These are phyloP conservation scores for Grosmannia huntii DNA, from an alignment of 2,329 filamentous ascomycete genomes.

Conservation along the genomic window DNA sequence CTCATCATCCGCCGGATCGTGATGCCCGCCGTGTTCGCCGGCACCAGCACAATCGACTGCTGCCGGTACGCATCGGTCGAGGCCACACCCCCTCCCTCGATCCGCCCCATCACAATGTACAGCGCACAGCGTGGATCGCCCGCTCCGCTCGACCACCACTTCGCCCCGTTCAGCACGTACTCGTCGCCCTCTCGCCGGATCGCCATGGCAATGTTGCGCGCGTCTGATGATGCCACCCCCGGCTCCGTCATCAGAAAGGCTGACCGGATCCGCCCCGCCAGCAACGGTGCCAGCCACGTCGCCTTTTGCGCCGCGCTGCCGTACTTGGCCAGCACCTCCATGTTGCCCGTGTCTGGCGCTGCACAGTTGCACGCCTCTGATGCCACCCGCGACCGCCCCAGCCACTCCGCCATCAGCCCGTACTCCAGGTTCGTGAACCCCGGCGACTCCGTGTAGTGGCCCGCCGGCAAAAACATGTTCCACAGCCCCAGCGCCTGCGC, in stretches of 20 bases:
- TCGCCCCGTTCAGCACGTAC: conserved; percentile 87
- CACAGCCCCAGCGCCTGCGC: conserved; percentile 76
- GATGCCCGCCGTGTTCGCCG: conserved; percentile 67
- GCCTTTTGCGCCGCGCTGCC: conserved; percentile 76
- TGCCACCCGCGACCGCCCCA: conserved; percentile 74
- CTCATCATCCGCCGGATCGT: conserved; percentile 88
- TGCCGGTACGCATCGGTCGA: conserved; percentile 58
- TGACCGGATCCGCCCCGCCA: conserved; percentile 75
- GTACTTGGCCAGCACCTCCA: conserved; percentile 90
- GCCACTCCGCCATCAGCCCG: conserved; percentile 90
- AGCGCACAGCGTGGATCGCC: conserved; percentile 85
- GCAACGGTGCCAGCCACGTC: conserved; percentile 67
- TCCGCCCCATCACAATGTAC: conserved; percentile 96
- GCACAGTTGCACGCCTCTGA: conserved; percentile 84
- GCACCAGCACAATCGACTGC: conserved; percentile 87
- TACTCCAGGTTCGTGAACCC: conserved; percentile 96
- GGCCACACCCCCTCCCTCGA: conserved; percentile 39
- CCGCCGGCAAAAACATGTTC: conserved; percentile 97
- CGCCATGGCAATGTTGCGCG: conserved; percentile 78
- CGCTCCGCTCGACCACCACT: conserved; percentile 98
- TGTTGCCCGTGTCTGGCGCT: conserved; percentile 87
- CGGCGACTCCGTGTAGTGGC: conserved; percentile 88
- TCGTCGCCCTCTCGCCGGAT: conserved; percentile 76
- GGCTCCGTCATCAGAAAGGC: conserved; percentile 94
- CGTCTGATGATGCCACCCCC: conserved; percentile 77